Evolutionary conservation across 1,139 yeast species (phyloP), one percentile per base, ranked within the genome.

Genomic region (Meyerozyma guilliermondii): DNA sequence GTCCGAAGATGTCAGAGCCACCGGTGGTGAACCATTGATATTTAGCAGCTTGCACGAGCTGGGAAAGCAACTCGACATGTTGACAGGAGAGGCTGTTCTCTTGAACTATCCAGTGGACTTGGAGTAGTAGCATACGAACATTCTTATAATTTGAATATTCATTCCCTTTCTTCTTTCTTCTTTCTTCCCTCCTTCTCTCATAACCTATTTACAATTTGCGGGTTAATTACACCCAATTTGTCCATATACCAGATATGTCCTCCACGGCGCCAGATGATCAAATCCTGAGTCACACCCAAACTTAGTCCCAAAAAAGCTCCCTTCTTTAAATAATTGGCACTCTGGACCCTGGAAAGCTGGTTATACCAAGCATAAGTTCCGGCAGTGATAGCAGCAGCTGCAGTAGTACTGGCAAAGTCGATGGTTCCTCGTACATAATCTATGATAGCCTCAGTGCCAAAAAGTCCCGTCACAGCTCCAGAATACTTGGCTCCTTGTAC

Each of bases 81-180:
- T 92, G 49, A 87, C 96, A 0, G 98, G 98, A 40, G 78, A 89
- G 36, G 98, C 98, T 0, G 94, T 89, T 40, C 76, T 92, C 35
- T 68, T 91, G 52, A 83, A 81, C 49, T 92, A 85, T 55, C 96
- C 98, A 0, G 68, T 89, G 5, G 96, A 88, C 51, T 68, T 89
- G 40, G 96, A 88, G 53, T 95, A 79, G 6, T 17, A 38, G 7
- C 18, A 18, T 26, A 20, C 22, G 22, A 18, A 4, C 22, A 18
- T 6, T 18, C 6, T 18, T 18, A n/a, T n/a, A n/a, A n/a, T n/a
- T n/a, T n/a, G n/a, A n/a, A n/a, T n/a, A n/a, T n/a, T n/a, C n/a
- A n/a, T 18, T 18, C 6, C 6, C 22, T 6, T 5, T 20, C 7
- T 20, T 20, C 5, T 20, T 20, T 3, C 22, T 22, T 26, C n/a